phyloP scores from a whole-genome alignment of 371 early-diverging fungal species.

The Haplosporangium sp. region DNA sequence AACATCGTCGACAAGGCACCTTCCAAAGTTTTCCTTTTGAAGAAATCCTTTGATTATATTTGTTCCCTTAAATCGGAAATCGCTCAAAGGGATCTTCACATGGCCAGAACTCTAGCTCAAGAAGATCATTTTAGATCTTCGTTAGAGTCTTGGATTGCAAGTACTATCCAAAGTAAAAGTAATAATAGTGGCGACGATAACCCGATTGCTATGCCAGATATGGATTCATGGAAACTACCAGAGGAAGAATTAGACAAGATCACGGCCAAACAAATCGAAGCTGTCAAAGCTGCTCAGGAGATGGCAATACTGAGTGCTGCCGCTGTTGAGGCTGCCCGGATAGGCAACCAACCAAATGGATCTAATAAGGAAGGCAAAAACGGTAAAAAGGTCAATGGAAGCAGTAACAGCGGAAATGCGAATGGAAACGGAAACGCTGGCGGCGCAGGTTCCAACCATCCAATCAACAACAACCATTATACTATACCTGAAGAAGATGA shows the following conservation, averaged over 20 bases:
- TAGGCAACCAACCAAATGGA: conserved; percentile 35
- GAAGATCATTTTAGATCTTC: conserved; percentile 53
- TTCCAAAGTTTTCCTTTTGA: conserved; percentile 71
- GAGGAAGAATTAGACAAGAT: conserved; percentile 20
- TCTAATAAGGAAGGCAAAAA: conserved; percentile 19
- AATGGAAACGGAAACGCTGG: neutral
- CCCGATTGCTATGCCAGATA: conserved; percentile 1
- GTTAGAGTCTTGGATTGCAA: conserved; percentile 49
- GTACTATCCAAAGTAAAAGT: neutral
- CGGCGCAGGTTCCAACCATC: neutral
- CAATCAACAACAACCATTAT: neutral
- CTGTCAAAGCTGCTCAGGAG: conserved; percentile 15
- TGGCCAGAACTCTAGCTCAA: conserved; percentile 56
- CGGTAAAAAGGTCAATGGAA: neutral
- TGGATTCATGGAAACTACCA: conserved; percentile 23
- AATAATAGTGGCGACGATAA: neutral
- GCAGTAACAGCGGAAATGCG: neutral
- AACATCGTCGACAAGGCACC: conserved; percentile 75
- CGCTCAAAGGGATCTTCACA: conserved; percentile 58
- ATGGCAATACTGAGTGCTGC: conserved; percentile 39
- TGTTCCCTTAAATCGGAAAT: conserved; percentile 62
- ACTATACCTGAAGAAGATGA: conserved; percentile 1
- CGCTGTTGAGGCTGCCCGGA: conserved; percentile 39
- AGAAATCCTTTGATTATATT: conserved; percentile 69
- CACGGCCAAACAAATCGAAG: conserved; percentile 19